A percentile compares a stretch with the other conserved stretches of the same genome.
Conservation (phyloP, 768 basidiomycete species). For the Megacollybia marginata region DNA sequence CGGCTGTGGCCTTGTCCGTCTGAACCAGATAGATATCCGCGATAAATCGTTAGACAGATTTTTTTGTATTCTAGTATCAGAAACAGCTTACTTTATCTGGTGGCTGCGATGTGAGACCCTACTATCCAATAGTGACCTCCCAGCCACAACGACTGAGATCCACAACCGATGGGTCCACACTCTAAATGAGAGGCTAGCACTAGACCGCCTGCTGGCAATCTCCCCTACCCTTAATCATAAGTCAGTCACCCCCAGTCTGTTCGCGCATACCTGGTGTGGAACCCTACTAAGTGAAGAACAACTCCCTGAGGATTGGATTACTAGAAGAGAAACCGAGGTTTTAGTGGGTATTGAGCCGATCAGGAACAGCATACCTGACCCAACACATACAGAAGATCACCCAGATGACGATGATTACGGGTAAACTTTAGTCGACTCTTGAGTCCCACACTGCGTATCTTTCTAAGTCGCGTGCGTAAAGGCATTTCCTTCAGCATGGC, state of each 20-base stretch:
- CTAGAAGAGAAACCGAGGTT: constrained; percentile 17
- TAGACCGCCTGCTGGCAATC: constrained; percentile 10
- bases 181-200: constrained; percentile 1
- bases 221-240: constrained; percentile 6
- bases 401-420: too few relatives aligned
- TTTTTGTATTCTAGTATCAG: constrained; percentile 17
- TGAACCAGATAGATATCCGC: constrained; percentile 2
- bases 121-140: constrained; percentile 9
- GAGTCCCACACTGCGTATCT: too few relatives aligned
- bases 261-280: constrained; percentile 15
- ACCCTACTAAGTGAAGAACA: constrained; percentile 8
- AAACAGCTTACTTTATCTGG: constrained; percentile 23
- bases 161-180: constrained; percentile 11
- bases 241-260: constrained; percentile 4
- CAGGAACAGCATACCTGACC: too few relatives aligned
- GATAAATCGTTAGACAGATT: constrained; percentile 8
- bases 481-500: too few relatives aligned
- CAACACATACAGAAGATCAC: too few relatives aligned
- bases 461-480: too few relatives aligned
- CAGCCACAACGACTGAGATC: constrained; percentile 1
- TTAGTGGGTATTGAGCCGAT: constrained; percentile 23
- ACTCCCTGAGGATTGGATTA: constrained; percentile 12
- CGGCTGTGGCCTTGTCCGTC: constrained; percentile 7
- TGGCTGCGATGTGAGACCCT: constrained; percentile 17
- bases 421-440: too few relatives aligned